Percentiles rank a stretch among this genome's conserved stretches.
phyloP scores from a whole-genome alignment of 2,329 filamentous ascomycete genomes.

The Fusarium cyanostomum region DNA sequence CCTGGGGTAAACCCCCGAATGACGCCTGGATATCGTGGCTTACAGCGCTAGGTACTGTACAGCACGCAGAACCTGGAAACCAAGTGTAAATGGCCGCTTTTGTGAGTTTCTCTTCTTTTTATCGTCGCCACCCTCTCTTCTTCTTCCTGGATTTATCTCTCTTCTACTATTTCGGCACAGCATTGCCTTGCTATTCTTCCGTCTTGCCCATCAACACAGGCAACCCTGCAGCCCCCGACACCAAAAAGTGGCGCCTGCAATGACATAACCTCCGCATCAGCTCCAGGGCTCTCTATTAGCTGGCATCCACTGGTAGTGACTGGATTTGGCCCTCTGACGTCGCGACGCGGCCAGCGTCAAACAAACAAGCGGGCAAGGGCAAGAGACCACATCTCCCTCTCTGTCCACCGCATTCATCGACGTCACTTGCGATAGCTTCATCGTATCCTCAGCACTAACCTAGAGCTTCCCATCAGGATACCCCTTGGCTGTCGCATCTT shows the following conservation, averaged over 20 bases:
- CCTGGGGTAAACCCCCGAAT: conserved; percentile 41
- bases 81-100: conserved; percentile 48
- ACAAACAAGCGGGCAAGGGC: conserved; percentile 7
- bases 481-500: conserved; percentile 63
- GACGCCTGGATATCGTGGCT: conserved; percentile 43
- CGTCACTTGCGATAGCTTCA: background rate
- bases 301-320: conserved; percentile 23
- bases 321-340: conserved; percentile 34
- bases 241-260: conserved; percentile 33
- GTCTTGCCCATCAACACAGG: background rate
- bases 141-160: background rate
- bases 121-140: background rate
- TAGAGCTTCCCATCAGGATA: conserved; percentile 45
- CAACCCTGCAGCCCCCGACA: conserved; percentile 7
- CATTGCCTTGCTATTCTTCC: background rate
- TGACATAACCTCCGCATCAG: conserved; percentile 38
- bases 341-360: conserved; percentile 34
- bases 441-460: conserved; percentile 29
- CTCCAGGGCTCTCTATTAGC: conserved; percentile 19
- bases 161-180: background rate
- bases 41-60: conserved; percentile 33
- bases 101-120: conserved; percentile 40
- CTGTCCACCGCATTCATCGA: background rate
- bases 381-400: conserved; percentile 3
- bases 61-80: conserved; percentile 33